Evolutionary conservation across 2,329 filamentous ascomycete genomes (phyloP), one percentile per base, ranked within the genome.

Genomic region (Verticillium tricorpus): DNA sequence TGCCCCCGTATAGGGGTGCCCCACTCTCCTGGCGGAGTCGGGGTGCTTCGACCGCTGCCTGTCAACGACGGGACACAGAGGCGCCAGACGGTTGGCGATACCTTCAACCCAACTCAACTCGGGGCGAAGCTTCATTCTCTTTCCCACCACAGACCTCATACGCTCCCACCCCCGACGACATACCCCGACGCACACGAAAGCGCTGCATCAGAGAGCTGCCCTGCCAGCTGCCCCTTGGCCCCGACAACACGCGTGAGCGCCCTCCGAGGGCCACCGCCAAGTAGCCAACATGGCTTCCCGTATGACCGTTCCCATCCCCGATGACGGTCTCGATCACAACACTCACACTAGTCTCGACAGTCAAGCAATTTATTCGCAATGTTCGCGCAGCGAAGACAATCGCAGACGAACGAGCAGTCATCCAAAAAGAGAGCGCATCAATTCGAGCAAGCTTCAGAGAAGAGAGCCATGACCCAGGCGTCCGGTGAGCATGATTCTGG

Each of bases 351-450:
- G 14, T 12, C 5, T 19, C 61, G 67, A 63, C 73, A 98, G 95
- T 99, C 76, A 99, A 99, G 82, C 95, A 98, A 81, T 99, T 99
- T 80, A 99, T 99, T 78, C 93, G 95, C 75, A 98, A 97, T 80
- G 95, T 99, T 74, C 92, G 95, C 76, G 94, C 95, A 65, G 93
- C 95, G 64, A 99, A 99, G 82, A 99, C 95, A 39, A 97, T 99
- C 74, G 96, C 96, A 75, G 95, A 99, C 79, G 95, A 99, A 82
- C 89, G 95, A 74, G 94, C 95, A 59, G 95, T 99, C 61, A 96
- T 99, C 66, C 95, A 98, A 73, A 99, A 99, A 79, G 95, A 99
- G 81, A 99, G 95, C 78, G 95, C 95, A 63, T 92, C 94, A 57
- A 99, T 99, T 74, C 87, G 95, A 78, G 93, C 95, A 69, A 98